These are phyloP conservation scores for Heritiera fomes DNA, from an alignment of 345 rosid genomes.

Conservation along the genomic window DNA sequence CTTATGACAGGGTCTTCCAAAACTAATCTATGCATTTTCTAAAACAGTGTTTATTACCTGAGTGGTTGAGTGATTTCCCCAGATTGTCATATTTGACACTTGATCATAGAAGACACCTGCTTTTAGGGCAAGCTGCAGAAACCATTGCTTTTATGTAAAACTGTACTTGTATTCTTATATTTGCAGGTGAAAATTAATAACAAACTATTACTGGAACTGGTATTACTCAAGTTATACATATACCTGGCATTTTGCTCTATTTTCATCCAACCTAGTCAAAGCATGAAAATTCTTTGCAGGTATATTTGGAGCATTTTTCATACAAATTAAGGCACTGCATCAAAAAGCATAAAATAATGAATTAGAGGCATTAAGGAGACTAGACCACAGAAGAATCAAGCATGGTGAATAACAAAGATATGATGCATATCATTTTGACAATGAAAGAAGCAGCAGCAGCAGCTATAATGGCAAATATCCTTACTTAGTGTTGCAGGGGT, in stretches of 20 bases:
- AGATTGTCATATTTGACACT: slow-evolving; percentile 92
- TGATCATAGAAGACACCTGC: slow-evolving; percentile 95
- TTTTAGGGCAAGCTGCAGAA: slow-evolving; percentile 85
- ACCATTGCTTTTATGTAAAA: neutral
- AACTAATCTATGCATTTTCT: neutral
- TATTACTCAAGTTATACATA: slow-evolving; percentile 1
- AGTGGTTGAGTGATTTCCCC: slow-evolving; percentile 99
- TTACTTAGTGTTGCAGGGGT: slow-evolving; percentile 99
- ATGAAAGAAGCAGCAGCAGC: neutral
- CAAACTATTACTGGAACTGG: neutral
- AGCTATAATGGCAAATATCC: slow-evolving; percentile 21
- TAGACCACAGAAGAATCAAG: neutral
- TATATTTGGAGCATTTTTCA: slow-evolving; percentile 93
- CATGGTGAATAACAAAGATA: neutral
- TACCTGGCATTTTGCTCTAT: slow-evolving; percentile 98
- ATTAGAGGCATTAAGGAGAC: neutral
- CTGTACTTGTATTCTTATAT: neutral
- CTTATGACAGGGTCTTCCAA: neutral
- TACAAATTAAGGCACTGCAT: slow-evolving; percentile 86
- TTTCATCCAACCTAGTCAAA: slow-evolving; percentile 91
- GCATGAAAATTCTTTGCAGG: slow-evolving; percentile 98
- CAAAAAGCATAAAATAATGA: slow-evolving; percentile 12
- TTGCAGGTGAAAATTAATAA: neutral
- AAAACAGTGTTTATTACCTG: slow-evolving; percentile 56
- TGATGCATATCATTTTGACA: neutral